Evolutionary conservation across 2,329 filamentous ascomycete genomes (phyloP), one percentile per base, ranked within the genome.

Genomic region (Cladosporium sphaerospermum): DNA sequence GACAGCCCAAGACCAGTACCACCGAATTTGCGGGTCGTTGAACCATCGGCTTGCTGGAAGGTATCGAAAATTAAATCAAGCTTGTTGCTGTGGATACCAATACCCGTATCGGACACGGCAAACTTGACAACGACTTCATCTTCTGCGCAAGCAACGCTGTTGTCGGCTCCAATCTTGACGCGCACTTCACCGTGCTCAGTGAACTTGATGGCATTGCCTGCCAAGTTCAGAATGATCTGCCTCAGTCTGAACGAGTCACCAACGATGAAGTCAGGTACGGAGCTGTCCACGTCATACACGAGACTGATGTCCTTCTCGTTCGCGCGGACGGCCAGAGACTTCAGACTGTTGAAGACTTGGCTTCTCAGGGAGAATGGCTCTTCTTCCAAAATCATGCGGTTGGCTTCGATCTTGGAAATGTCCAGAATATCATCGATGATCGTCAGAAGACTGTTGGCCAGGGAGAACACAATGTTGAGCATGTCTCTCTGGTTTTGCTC

Each of bases 201-300:
- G 70, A 99, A 99, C 69, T 99, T 99, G 78, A 99, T 96, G 52
- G 93, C 92, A 65, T 99, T 99, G 66, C 93, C 93, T 51, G 97
- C 92, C 53, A 99, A 77, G 72, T 99, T 99, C 54, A 97, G 80
- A 57, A 97, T 96, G 63, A 99, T 95, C 72, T 99, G 93, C 58
- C 92, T 84, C 53, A 97, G 76, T 71, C 93, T 86, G 85, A 96
- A 97, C 1, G 91, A 95, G 69, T 99, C 93, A 57, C 93, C 93
- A 57, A 96, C 85, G 39, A 97, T 90, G 68, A 95, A 91, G 69
- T 97, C 92, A 3, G 92, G 92, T 40, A 97, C 89, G 3, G 88
- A 89, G 69, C 86, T 91, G 69, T 96, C 91, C 52, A 97, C 91
- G 64, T 91, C 86, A 70, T 96, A 96, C 10, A 89, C 93, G 53